Evolutionary conservation across 306 rosid genomes (phyloP).

Genomic region (Nissolia schottii): DNA sequence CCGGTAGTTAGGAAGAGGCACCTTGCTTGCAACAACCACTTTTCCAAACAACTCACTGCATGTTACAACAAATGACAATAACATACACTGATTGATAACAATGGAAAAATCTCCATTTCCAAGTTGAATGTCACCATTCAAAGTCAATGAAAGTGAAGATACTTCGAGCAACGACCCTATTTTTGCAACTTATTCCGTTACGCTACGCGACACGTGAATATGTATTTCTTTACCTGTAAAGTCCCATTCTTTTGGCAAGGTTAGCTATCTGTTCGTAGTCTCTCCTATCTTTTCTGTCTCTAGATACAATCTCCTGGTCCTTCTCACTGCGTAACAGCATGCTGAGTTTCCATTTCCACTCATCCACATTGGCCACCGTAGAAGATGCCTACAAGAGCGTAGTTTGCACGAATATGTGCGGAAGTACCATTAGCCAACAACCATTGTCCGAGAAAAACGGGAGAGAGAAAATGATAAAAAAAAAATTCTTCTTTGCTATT

Average conservation of each 20-base stretch:
- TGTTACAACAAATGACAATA: constrained; percentile 18
- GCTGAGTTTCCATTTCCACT: constrained; percentile 99
- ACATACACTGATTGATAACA: neutral
- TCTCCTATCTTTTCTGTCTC: constrained; percentile 85
- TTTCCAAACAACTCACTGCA: constrained; percentile 78
- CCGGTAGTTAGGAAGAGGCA: constrained; percentile 95
- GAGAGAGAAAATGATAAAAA: no score
- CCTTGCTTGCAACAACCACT: constrained; percentile 93
- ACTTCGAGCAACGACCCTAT: neutral
- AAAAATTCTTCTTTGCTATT: no score
- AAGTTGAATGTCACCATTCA: neutral
- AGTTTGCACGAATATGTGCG: no score
- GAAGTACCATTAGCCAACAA: no score
- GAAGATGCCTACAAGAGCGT: constrained; percentile 78
- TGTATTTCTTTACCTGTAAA: constrained; percentile 51
- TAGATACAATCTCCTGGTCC: constrained; percentile 89
- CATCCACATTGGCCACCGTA: constrained; percentile 90
- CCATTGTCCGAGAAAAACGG: no score
- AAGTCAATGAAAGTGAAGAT: neutral
- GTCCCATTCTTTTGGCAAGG: constrained; percentile 92
- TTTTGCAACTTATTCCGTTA: neutral
- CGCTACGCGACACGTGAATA: neutral
- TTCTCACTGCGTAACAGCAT: constrained; percentile 71
- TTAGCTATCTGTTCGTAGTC: constrained; percentile 94
- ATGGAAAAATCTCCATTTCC: neutral